Evolutionary conservation across 805 yeast species (phyloP), one percentile per base, ranked within the genome.

Genomic region (Hanseniaspora mollemarum): DNA sequence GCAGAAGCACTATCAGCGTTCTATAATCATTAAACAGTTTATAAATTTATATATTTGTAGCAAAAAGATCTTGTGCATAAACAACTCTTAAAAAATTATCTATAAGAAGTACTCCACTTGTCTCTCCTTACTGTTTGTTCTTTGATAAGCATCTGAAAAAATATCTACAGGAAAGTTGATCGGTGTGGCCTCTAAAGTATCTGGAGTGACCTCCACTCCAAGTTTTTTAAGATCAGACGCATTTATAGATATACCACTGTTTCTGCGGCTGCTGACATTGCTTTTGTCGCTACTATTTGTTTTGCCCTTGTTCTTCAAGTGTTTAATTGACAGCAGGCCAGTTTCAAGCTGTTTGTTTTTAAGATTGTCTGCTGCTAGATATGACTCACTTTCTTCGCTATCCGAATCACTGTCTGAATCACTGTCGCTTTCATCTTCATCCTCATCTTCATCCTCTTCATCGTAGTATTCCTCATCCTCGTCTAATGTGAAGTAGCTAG

Each of bases 131-230:
- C 68, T 67, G 9, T 66, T 62, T 32, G 56, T 58, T 15, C 63
- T 59, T 45, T 65, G 69, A 49, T 64, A 65, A 28, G 59, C 58
- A 36, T 65, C 69, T 6, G 69, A 65, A 43, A 63, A 65, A 6
- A 63, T 55, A 41, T 64, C 66, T 1, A 53, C 18, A 8, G 53
- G 55, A 15, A 53, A 16, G 29, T 48, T 29, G 15, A 19, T 18
- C 6, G 39, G 21, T 4, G 24, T 35, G 21, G 24, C 6, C 4
- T 44, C 46, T 7, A 54, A 13, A 21, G 29, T 54, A 18, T 52
- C 58, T 24, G 52, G 43, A n/a, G 54, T 33, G 8, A 44, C 32
- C 12, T 43, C 48, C 3, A 45, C 13, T 9, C 49, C 49, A 18
- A 45, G n/a, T 12, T n/a, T 31, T 13, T 22, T 41, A 9, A 46